Base-by-base conservation (phyloP, 2,329 filamentous ascomycete genomes). In the Tolypocladium inflatum region DNA sequence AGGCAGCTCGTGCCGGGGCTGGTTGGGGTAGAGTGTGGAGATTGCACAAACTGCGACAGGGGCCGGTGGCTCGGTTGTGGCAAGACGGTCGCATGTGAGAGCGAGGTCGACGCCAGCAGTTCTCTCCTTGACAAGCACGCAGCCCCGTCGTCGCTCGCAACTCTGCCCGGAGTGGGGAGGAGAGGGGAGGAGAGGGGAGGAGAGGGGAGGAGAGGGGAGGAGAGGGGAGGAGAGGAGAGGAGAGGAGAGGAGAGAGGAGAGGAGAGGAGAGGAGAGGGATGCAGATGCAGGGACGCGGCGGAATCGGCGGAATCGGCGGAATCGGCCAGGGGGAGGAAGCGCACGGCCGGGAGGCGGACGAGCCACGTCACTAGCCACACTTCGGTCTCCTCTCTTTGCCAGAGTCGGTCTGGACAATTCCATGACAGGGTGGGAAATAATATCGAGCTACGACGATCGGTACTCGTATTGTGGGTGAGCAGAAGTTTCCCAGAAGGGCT, bases 291-390 rank as follows among this genome's bases (percentile, higher is more conserved):
- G 26, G 23, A 33, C 48, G 48, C 26, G 26, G 48, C 26, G 48
- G 48, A 51, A 35, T n/a, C 48, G 48, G 48, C 26, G 48, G 48
- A 51, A 35, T n/a, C 48, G 48, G 17, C 48, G 48, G 48, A 35
- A 19, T 6, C 8, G 19, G 26, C 26, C 26, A 15, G 15, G 43
- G 43, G 37, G 37, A 38, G 37, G 37, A 38, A 38, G 5, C 37
- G 37, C 37, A 38, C 4, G 15, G 37, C 4, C 15, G 19, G 45
- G 56, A 55, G 57, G 61, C 55, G 39, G 55, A 59, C 38, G 57
- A 62, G 62, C 62, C 62, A 62, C 60, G 62, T 63, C 59, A 62
- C 59, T 38, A 63, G 62, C 62, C 62, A 62, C 59, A 60, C 57
- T 21, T 50, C 17, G 19, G 35, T 33, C 26, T 51, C 21, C 3